phyloP scores from a whole-genome alignment of 2,329 filamentous ascomycete species.

The Aspergillus udagawae region DNA sequence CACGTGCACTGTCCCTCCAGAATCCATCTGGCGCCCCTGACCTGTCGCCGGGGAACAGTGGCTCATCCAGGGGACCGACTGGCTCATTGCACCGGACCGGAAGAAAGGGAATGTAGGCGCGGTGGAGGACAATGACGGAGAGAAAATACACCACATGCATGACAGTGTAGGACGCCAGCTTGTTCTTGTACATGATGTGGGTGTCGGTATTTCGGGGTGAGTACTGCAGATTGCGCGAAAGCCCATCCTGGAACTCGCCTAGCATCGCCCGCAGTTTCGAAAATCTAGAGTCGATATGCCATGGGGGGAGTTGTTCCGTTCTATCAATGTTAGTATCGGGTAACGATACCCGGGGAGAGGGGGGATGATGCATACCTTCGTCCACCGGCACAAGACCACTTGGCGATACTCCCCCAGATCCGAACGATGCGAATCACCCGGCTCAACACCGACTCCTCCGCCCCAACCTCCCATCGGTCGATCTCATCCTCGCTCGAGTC shows the following conservation, averaged over 20 bases:
- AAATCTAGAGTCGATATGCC: conserved; percentile 50
- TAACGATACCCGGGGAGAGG: not conserved
- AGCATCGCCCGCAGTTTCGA: conserved; percentile 44
- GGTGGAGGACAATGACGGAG: conserved; percentile 53
- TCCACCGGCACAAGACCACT: conserved; percentile 54
- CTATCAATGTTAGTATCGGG: conserved; percentile 20
- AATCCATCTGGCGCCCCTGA: conserved; percentile 45
- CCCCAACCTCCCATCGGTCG: conserved; percentile 50
- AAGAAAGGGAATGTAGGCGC: conserved; percentile 54
- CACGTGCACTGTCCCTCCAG: conserved; percentile 49
- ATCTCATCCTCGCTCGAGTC: conserved; percentile 42
- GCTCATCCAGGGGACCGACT: conserved; percentile 51
- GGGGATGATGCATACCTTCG: conserved; percentile 41
- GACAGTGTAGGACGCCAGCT: conserved; percentile 50
- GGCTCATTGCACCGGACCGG: conserved; percentile 49
- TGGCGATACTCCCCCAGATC: conserved; percentile 53
- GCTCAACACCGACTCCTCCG: conserved; percentile 51
- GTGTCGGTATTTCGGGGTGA: conserved; percentile 51
- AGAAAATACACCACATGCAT: conserved; percentile 54
- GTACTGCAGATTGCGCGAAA: conserved; percentile 51
- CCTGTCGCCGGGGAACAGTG: conserved; percentile 42
- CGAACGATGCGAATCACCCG: conserved; percentile 53
- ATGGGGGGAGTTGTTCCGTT: conserved; percentile 49
- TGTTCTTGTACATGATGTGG: conserved; percentile 50
- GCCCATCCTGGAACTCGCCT: conserved; percentile 46